Conservation (phyloP, 192 early-diverging fungal genomes). For the Coemansia sp. region DNA sequence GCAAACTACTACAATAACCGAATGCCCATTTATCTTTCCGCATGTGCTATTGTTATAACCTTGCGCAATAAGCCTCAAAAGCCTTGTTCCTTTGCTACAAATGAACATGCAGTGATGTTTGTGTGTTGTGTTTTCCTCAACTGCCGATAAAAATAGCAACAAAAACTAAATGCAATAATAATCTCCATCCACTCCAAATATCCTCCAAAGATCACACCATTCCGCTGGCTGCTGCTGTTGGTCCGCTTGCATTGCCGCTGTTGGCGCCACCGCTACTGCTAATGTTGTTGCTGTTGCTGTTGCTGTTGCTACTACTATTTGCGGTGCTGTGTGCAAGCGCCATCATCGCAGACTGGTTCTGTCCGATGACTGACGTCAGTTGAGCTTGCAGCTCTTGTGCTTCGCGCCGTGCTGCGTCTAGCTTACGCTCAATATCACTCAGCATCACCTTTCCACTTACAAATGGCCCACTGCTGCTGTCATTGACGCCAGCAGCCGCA, state of each 20-base stretch:
- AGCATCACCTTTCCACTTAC: conserved; percentile 38
- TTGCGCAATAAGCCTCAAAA: not conserved
- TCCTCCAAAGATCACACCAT: not conserved
- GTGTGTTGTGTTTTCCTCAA: not conserved
- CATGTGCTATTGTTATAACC: too few species aligned
- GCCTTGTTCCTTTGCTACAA: not conserved
- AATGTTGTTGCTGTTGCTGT: not conserved
- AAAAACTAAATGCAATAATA: conserved; percentile 1
- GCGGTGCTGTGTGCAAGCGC: conserved; percentile 26
- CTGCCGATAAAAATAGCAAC: not conserved
- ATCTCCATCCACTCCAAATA: not conserved
- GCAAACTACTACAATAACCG: too few species aligned
- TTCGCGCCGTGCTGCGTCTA: conserved; percentile 38
- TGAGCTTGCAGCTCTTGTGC: conserved; percentile 45
- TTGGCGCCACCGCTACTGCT: not conserved
- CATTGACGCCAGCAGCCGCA: not conserved
- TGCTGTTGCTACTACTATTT: conserved; percentile 7
- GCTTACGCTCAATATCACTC: conserved; percentile 43
- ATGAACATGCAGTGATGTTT: not conserved
- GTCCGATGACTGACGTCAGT: conserved; percentile 48
- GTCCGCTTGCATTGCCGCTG: not conserved
- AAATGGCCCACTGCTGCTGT: conserved; percentile 1
- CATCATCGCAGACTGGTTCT: conserved; percentile 49
- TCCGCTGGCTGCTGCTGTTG: not conserved
- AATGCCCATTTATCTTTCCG: too few species aligned